Evolutionary conservation across 2,329 filamentous ascomycete species (phyloP).

Genomic region (Phialophora macrospora): DNA sequence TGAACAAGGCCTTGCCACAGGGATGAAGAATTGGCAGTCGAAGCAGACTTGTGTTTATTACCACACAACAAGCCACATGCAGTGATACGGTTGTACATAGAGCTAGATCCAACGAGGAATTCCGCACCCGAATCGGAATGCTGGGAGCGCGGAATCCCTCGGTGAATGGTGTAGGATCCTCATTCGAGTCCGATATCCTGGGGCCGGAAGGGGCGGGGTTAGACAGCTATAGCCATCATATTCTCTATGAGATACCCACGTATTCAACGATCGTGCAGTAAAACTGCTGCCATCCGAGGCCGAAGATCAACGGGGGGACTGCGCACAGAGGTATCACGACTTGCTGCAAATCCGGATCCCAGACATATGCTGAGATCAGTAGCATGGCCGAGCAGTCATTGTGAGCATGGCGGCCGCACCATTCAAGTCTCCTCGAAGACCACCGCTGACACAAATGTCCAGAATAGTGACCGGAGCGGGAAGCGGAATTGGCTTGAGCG

Average conservation of each 20-base stretch:
- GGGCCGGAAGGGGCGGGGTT: neutral
- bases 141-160: neutral
- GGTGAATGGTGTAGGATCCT: neutral
- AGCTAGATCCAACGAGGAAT: too few species aligned
- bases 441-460: neutral
- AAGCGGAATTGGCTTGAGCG: slow-evolving; percentile 14
- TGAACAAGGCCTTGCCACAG: too few species aligned
- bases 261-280: neutral
- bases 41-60: too few species aligned
- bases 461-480: slow-evolving; percentile 19
- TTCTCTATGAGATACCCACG: neutral
- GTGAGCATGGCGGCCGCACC: neutral
- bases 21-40: too few species aligned
- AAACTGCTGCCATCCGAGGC: neutral
- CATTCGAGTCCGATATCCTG: neutral
- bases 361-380: neutral
- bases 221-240: neutral
- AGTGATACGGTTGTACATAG: too few species aligned
- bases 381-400: neutral
- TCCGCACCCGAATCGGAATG: neutral
- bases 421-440: neutral
- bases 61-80: too few species aligned
- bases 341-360: neutral
- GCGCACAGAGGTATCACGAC: neutral
- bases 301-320: neutral